Percentiles rank a stretch among this genome's conserved stretches.
Conservation (phyloP, 169 alveolate genomes). For the Plasmodium sp. region DNA sequence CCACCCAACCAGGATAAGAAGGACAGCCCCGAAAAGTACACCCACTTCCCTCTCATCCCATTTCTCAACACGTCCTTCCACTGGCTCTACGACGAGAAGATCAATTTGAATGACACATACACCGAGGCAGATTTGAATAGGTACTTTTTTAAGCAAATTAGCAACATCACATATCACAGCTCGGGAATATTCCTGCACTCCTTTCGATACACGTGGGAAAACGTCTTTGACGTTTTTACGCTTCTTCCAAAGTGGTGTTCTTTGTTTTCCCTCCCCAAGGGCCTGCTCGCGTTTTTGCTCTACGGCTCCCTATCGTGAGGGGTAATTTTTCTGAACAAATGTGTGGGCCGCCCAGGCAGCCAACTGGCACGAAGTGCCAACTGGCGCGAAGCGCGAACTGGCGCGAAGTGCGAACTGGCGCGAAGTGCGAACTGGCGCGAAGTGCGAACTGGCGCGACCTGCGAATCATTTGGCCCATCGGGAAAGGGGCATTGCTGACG, state of each 20-base stretch:
- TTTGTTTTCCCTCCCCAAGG: constrained; percentile 22
- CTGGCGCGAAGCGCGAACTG: background rate
- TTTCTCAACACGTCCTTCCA: constrained; percentile 59
- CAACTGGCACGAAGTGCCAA: too few relatives aligned
- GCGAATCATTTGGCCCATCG: background rate
- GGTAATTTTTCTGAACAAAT: background rate
- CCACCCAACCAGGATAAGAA: background rate
- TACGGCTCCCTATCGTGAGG: constrained; percentile 33
- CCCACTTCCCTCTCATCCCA: constrained; percentile 63
- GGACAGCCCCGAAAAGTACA: constrained; percentile 22
- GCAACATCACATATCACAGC: constrained; percentile 65
- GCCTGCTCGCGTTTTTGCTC: background rate
- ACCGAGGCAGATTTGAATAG: constrained; percentile 35
- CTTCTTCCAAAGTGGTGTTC: constrained; percentile 71
- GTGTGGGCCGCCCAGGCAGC: background rate
- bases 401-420: background rate
- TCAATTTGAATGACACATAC: constrained; percentile 17
- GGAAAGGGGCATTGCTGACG: background rate
- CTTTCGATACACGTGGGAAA: constrained; percentile 80
- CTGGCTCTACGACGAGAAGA: constrained; percentile 70
- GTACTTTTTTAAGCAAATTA: constrained; percentile 54
- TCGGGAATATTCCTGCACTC: constrained; percentile 85
- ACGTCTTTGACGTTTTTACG: constrained; percentile 67
- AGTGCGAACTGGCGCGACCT: background rate
- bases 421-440: background rate